These are phyloP conservation scores for Fusarium sulawesiense DNA, from an alignment of 2,329 filamentous ascomycete genomes.

Conservation along the genomic window DNA sequence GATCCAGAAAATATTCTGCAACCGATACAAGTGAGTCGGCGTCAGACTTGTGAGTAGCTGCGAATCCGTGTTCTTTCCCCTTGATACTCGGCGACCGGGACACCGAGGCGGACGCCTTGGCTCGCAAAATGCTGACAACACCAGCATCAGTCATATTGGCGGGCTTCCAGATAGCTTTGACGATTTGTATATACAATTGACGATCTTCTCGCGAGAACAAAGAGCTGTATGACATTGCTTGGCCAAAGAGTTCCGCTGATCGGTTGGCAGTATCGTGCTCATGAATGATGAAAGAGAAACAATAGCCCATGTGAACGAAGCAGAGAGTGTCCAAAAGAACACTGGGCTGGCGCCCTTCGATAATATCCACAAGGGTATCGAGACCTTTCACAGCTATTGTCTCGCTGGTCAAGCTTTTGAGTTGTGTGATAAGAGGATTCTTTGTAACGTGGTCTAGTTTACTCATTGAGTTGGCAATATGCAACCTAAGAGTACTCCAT, in stretches of 20 bases:
- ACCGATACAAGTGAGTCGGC: slow-evolving; percentile 56
- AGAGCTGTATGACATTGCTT: slow-evolving; percentile 58
- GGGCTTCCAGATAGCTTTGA: slow-evolving; percentile 62
- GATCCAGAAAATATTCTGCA: slow-evolving; percentile 63
- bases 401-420: slow-evolving; percentile 54
- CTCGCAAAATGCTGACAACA: slow-evolving; percentile 46
- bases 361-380: slow-evolving; percentile 53
- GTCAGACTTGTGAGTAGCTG: slow-evolving; percentile 45
- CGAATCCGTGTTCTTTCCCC: slow-evolving; percentile 56
- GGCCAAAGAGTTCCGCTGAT: slow-evolving; percentile 58
- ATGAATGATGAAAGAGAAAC: slow-evolving; percentile 60
- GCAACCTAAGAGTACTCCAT: slow-evolving; percentile 60
- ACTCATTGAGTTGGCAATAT: slow-evolving; percentile 57
- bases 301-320: slow-evolving; percentile 64
- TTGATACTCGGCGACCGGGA: slow-evolving; percentile 50
- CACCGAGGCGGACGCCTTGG: slow-evolving; percentile 23
- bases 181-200: slow-evolving; percentile 57
- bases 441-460: slow-evolving; percentile 56
- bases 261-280: slow-evolving; percentile 53
- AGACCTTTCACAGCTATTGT: slow-evolving; percentile 58
- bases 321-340: slow-evolving; percentile 61
- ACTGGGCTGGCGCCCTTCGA: slow-evolving; percentile 53
- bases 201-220: slow-evolving; percentile 54
- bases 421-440: slow-evolving; percentile 57
- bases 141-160: slow-evolving; percentile 47